These are phyloP conservation scores for Saccharum officinarum DNA, from an alignment of 176 grass and related monocot genomes.

Conservation along the genomic window DNA sequence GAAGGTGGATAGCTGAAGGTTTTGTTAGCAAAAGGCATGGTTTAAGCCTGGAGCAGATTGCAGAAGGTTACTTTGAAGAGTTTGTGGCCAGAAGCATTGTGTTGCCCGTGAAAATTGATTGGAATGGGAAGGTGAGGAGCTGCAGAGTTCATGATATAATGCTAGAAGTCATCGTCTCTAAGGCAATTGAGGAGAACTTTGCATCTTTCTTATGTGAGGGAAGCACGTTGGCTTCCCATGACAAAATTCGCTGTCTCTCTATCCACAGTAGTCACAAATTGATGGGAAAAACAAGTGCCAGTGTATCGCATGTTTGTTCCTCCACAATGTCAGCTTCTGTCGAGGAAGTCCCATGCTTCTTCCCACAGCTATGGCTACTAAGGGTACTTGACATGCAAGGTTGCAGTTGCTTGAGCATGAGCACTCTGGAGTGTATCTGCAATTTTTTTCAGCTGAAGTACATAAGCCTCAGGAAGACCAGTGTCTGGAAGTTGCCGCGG, in stretches of 20 bases:
- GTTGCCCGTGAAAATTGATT: slow-evolving; percentile 14
- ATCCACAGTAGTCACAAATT: neutral
- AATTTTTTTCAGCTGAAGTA: slow-evolving; percentile 31
- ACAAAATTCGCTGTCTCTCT: slow-evolving; percentile 23
- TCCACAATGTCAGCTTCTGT: slow-evolving; percentile 1
- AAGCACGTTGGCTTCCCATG: neutral
- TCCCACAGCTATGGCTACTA: neutral
- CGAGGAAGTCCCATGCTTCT: slow-evolving; percentile 1
- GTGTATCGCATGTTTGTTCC: slow-evolving; percentile 27
- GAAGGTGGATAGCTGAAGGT: slow-evolving; percentile 50
- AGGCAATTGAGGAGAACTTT: slow-evolving; percentile 46
- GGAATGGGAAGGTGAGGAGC: slow-evolving; percentile 25
- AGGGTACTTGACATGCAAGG: slow-evolving; percentile 42
- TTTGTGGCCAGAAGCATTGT: slow-evolving; percentile 33
- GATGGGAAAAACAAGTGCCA: neutral
- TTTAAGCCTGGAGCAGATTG: slow-evolving; percentile 25
- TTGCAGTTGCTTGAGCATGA: neutral
- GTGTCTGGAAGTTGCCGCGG: neutral
- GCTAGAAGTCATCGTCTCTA: slow-evolving; percentile 37
- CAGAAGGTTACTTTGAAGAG: slow-evolving; percentile 36
- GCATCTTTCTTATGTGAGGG: neutral
- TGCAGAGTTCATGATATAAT: slow-evolving; percentile 46
- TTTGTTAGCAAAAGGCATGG: slow-evolving; percentile 23
- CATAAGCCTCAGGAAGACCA: slow-evolving; percentile 20
- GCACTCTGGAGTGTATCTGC: neutral